Evolutionary conservation across 495 filamentous ascomycete genomes (phyloP).

Genomic region (Tuber indicum): DNA sequence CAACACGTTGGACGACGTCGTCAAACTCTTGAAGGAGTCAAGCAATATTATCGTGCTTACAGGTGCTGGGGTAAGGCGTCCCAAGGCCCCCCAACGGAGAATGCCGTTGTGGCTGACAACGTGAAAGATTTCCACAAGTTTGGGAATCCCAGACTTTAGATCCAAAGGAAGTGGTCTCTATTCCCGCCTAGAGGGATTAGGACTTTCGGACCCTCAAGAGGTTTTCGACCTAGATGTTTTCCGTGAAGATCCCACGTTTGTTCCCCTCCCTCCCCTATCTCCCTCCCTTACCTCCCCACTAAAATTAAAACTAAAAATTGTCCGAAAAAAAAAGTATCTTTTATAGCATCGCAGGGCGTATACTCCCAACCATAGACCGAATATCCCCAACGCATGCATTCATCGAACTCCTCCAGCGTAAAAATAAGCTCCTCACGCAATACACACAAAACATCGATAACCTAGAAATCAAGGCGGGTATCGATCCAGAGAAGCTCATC

Average conservation of each 20-base stretch:
- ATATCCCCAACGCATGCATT: conserved; percentile 91
- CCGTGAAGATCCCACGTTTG: conserved; percentile 64
- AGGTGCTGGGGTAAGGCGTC: conserved; percentile 65
- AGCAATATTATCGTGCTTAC: conserved; percentile 89
- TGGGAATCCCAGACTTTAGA: conserved; percentile 85
- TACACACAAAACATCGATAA: conserved; percentile 99
- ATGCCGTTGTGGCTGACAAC: not conserved
- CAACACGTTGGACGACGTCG: conserved; percentile 85
- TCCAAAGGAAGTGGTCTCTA: conserved; percentile 82
- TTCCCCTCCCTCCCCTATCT: not conserved
- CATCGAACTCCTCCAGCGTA: conserved; percentile 86
- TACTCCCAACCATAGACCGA: conserved; percentile 66
- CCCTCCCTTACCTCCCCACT: not conserved
- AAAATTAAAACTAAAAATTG: conserved; percentile 10
- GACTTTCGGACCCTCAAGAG: conserved; percentile 80
- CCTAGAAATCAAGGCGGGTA: conserved; percentile 81
- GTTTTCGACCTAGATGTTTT: conserved; percentile 89
- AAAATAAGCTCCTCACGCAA: conserved; percentile 85
- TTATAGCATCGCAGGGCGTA: conserved; percentile 85
- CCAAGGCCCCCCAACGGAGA: not conserved
- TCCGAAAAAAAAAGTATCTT: conserved; percentile 54
- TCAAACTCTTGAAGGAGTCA: conserved; percentile 62
- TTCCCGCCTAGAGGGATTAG: conserved; percentile 64
- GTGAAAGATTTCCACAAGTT: conserved; percentile 68
- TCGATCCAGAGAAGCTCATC: conserved; percentile 73